These are phyloP conservation scores for Leccinum truebloodii DNA, from an alignment of 768 basidiomycete genomes.

Conservation along the genomic window DNA sequence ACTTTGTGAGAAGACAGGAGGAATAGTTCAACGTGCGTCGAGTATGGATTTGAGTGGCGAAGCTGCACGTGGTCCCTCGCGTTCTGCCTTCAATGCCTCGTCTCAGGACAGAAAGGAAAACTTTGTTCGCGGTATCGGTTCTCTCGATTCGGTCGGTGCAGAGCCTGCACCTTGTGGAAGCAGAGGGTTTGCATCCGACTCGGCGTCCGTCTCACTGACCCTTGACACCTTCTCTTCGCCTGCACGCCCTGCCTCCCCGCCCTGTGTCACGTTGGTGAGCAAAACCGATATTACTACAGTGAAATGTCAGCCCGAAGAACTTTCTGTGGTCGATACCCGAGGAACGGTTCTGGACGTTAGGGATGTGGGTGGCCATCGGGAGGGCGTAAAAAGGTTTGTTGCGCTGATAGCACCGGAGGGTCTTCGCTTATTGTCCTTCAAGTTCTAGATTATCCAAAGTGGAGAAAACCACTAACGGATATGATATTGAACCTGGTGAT, in stretches of 20 bases:
- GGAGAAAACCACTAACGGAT: neutral
- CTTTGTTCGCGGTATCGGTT: neutral
- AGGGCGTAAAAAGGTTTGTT: neutral
- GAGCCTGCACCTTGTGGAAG: neutral
- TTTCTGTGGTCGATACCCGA: neutral
- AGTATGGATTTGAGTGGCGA: neutral
- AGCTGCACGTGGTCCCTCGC: neutral
- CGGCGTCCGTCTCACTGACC: neutral
- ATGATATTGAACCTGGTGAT: neutral
- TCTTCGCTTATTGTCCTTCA: neutral
- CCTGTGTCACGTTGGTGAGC: neutral
- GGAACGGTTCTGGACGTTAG: neutral
- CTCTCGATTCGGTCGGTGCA: neutral
- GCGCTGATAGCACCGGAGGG: neutral
- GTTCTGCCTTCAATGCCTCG: neutral
- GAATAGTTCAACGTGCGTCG: neutral
- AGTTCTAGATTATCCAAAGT: neutral
- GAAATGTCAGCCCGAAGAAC: neutral
- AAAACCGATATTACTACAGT: neutral
- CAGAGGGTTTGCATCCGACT: neutral
- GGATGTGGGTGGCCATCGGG: neutral
- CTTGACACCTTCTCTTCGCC: neutral
- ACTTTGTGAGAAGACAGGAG: neutral
- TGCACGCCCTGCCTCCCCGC: neutral
- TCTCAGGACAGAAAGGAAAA: neutral